Evolutionary conservation across 2,329 filamentous ascomycete genomes (phyloP).

Genomic region (Alternaria angustiovoidea): DNA sequence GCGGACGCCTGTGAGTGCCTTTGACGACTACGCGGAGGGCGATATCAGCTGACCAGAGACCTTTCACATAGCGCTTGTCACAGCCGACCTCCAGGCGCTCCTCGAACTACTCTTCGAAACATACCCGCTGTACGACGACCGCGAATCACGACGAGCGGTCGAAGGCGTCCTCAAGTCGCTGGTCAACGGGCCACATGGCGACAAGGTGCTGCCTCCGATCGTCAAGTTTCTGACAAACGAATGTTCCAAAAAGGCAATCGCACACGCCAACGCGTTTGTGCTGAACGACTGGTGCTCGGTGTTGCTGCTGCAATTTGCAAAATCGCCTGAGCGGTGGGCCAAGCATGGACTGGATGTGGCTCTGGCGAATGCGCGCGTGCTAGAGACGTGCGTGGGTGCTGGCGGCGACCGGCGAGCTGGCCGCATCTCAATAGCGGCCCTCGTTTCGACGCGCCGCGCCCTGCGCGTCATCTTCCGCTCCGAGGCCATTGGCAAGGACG

Average conservation of each 20-base stretch:
- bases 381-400: constrained; percentile 77
- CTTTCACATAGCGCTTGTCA: constrained; percentile 49
- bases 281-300: constrained; percentile 89
- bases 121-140: constrained; percentile 86
- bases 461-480: constrained; percentile 76
- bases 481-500: constrained; percentile 65
- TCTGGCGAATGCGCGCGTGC: constrained; percentile 71
- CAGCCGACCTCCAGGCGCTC: constrained; percentile 60
- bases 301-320: constrained; percentile 75
- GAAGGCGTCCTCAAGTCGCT: constrained; percentile 79
- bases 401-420: constrained; percentile 33
- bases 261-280: constrained; percentile 82
- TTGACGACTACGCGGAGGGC: background rate
- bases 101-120: constrained; percentile 83
- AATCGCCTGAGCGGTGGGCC: constrained; percentile 67
- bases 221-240: constrained; percentile 74
- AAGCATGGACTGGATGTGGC: constrained; percentile 72
- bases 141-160: constrained; percentile 81
- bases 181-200: constrained; percentile 65
- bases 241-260: constrained; percentile 77
- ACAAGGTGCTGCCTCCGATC: constrained; percentile 68
- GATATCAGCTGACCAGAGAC: constrained; percentile 21
- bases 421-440: constrained; percentile 75
- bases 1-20: constrained; percentile 53
- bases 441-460: constrained; percentile 80